Percentiles rank a stretch among this genome's conserved stretches.
phyloP scores from a whole-genome alignment of 164 flowering plant species.

The Sedum album region DNA sequence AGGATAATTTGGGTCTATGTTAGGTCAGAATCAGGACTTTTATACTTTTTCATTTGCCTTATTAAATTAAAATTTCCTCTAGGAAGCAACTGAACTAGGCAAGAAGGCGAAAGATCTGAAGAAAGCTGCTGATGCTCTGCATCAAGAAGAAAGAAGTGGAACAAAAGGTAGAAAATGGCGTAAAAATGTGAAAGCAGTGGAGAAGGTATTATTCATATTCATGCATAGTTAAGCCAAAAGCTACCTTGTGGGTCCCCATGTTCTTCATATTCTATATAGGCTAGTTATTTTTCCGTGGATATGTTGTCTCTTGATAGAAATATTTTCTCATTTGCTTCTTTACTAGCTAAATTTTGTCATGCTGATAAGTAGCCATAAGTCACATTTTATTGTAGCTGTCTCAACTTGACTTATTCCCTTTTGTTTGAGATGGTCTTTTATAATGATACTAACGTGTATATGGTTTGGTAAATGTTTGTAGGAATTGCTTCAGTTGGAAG shows the following conservation, averaged over 20 bases:
- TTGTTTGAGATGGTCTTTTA: not conserved
- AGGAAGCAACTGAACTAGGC: conserved; percentile 97
- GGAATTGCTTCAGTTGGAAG: conserved; percentile 92
- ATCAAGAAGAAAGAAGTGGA: conserved; percentile 92
- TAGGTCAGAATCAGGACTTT: not conserved
- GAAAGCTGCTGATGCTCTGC: conserved; percentile 92
- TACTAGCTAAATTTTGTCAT: not conserved
- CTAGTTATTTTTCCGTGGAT: not conserved
- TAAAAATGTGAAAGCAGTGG: conserved; percentile 90
- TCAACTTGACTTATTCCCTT: not conserved
- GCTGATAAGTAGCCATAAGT: not conserved
- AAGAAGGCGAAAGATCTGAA: conserved; percentile 90
- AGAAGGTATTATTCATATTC: conserved; percentile 46
- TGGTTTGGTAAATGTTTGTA: conserved; percentile 25
- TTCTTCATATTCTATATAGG: not conserved
- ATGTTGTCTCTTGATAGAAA: not conserved
- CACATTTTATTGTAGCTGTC: not conserved
- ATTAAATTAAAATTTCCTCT: conserved; percentile 1
- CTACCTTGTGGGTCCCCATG: not conserved
- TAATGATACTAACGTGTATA: conserved; percentile 8
- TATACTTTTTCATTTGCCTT: not conserved
- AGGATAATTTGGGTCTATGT: conserved; percentile 4
- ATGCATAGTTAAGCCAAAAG: not conserved
- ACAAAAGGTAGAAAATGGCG: conserved; percentile 94
- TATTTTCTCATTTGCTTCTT: not conserved